Evolutionary conservation across 495 filamentous ascomycete genomes (phyloP), one percentile per base, ranked within the genome.

Genomic region (Aspergillus biplanus): DNA sequence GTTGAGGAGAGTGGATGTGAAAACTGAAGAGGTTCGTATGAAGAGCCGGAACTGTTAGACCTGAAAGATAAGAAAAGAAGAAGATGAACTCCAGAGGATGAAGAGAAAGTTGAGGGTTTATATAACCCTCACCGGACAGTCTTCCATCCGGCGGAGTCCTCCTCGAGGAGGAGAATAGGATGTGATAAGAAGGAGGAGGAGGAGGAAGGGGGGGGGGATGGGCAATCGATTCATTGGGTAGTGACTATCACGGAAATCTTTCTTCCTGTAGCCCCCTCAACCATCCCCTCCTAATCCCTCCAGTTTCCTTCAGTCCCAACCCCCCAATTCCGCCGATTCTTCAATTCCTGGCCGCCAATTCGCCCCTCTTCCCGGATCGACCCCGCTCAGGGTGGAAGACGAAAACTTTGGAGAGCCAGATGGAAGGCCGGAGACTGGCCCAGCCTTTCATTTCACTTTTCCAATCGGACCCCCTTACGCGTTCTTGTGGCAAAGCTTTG

Each of bases 61-160:
- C 71, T 68, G 69, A 78, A 68, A 66, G 73, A 79, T 80, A 70
- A 73, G 70, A 82, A 85, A 82, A 78, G 81, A 88, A 85, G 81
- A 83, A 80, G 80, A 74, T 82, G 73, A 68, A 65, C 27, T 62
- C 48, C 70, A 34, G 50, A 65, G 62, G 59, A 54, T 67, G 65
- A 67, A 71, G 67, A 79, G 81, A 73, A 70, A 82, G 65, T 71
- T 76, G 67, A 67, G 71, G 77, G 82, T 75, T 83, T 90, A 87
- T 90, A 90, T 90, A 90, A 73, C 75, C 84, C 72, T 86, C 72
- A 46, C 59, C 80, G 80, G 78, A 73, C 68, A 73, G 77, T 80
- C 73, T 73, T 80, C 76, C 67, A 56, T 77, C 76, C 80, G 74
- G 71, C 70, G 72, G 74, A 71, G 49, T 58, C 53, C 37, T 15